Base-by-base conservation (phyloP, 2,329 filamentous ascomycete genomes). In the Chaetomiaceae sp. region DNA sequence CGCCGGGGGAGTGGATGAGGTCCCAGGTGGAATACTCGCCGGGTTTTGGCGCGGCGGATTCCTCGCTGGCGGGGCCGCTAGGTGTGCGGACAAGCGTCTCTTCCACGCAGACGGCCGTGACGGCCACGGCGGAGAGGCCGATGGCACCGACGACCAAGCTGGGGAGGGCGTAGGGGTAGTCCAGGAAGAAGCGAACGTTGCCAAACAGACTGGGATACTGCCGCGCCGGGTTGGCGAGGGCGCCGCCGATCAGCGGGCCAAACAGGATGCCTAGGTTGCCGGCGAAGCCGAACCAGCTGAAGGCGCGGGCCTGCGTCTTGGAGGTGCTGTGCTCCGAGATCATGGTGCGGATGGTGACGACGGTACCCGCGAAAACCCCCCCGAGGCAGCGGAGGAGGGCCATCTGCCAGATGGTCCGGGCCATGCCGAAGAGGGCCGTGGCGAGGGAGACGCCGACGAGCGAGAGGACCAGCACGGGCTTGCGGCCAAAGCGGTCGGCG, bases 261-360 rank as follows among this genome's bases (percentile, higher is more conserved):
- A 89, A 27, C 53, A 89, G 82, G 40, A 92, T 82, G 4, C 89
- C 89, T 8, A 91, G 20, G 59, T 92, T 92, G 4, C 82, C 82
- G 0, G 79, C 75, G 64, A 92, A 89, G 9, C 87, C 86, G 64
- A 91, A 91, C 74, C 82, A 87, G 63, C 84, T 84, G 64, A 91
- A 94, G 0, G 85, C 82, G 25, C 77, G 72, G 0, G 88, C 87
- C 68, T 91, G 87, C 0, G 84, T 90, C 57, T 79, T 76, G 5
- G 78, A 71, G 0, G 84, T 87, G 66, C 82, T 86, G 60, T 84
- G 81, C 68, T 94, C 89, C 16, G 80, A 79, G 27, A 92, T 75
- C 85, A 92, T 90, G 6, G 87, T 84, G 25, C 89, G 77, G 51
- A 92, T 81, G 5, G 87, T 86, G 48, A 92, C 81, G 43, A 88